These are phyloP conservation scores for Penicillium pancosmium DNA, from an alignment of 495 filamentous ascomycete species.

Conservation along the genomic window DNA sequence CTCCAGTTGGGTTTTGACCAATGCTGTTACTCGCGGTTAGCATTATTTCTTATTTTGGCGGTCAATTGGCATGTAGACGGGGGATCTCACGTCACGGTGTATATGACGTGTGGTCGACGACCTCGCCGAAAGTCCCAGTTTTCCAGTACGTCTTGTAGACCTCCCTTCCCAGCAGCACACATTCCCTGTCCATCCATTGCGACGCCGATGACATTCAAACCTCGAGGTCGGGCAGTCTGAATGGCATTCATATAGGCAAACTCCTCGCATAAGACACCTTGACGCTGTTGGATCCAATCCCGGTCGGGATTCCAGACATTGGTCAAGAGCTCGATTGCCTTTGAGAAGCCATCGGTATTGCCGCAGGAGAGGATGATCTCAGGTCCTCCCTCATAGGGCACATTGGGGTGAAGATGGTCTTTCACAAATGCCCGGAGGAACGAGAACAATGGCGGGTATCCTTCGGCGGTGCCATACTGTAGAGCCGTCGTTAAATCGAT, in stretches of 20 bases:
- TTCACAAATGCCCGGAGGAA: constrained; percentile 79
- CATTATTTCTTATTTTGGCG: background rate
- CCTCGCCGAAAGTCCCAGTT: constrained; percentile 79
- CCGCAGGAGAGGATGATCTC: constrained; percentile 79
- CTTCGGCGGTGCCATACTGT: constrained; percentile 81
- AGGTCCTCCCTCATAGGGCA: constrained; percentile 76
- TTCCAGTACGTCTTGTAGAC: constrained; percentile 73
- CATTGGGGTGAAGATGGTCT: constrained; percentile 75
- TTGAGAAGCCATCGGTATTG: constrained; percentile 81
- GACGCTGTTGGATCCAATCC: constrained; percentile 65
- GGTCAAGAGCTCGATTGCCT: constrained; percentile 70
- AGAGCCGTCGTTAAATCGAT: constrained; percentile 82
- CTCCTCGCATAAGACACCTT: constrained; percentile 74
- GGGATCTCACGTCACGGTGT: constrained; percentile 81
- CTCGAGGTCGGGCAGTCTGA: constrained; percentile 65
- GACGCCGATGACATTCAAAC: constrained; percentile 71
- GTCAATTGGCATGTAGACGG: background rate
- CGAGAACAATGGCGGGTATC: constrained; percentile 71
- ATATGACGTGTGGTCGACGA: constrained; percentile 79
- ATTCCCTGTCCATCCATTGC: constrained; percentile 80
- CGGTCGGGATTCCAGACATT: constrained; percentile 71
- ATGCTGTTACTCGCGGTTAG: constrained; percentile 53
- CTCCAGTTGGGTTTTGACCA: constrained; percentile 89
- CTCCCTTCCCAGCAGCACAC: constrained; percentile 63
- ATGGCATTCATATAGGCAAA: constrained; percentile 79